Evolutionary conservation across 2,329 filamentous ascomycete species (phyloP).

Genomic region (Raffaelea ambrosiae): DNA sequence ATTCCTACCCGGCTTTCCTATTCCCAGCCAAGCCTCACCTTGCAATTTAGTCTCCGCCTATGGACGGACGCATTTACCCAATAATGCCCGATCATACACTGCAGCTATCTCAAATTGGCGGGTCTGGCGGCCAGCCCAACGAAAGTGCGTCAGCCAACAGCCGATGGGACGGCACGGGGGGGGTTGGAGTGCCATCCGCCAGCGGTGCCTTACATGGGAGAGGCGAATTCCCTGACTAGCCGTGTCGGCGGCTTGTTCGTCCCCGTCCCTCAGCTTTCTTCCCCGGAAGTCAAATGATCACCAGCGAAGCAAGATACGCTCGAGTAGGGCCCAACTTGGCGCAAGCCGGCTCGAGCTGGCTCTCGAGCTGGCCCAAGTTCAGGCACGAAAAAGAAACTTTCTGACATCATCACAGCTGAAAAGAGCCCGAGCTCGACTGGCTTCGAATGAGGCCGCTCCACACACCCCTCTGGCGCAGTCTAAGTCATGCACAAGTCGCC

Average conservation of each 20-base stretch:
- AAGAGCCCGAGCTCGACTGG: too few species aligned
- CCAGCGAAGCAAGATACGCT: too few species aligned
- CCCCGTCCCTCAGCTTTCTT: not conserved
- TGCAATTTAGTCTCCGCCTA: not conserved
- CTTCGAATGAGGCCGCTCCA: too few species aligned
- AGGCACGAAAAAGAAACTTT: not conserved
- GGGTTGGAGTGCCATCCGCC: slow-evolving; percentile 4
- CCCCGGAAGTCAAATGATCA: not conserved
- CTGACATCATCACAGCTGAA: too few species aligned
- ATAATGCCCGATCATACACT: slow-evolving; percentile 3
- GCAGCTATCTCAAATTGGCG: not conserved
- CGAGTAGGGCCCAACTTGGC: too few species aligned
- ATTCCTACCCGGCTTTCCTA: too few species aligned
- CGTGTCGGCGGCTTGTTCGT: slow-evolving; percentile 3
- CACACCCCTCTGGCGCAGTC: not conserved
- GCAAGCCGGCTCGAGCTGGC: too few species aligned
- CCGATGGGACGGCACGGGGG: slow-evolving; percentile 11
- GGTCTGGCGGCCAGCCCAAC: slow-evolving; percentile 7
- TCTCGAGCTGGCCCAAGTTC: not conserved
- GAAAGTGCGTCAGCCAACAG: not conserved
- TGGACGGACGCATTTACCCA: not conserved
- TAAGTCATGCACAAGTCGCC: not conserved
- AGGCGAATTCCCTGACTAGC: not conserved
- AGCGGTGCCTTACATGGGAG: slow-evolving; percentile 12
- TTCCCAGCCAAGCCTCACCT: not conserved